Evolutionary conservation across 179 eudicot species (phyloP).

Genomic region (Gypsophila paniculata): DNA sequence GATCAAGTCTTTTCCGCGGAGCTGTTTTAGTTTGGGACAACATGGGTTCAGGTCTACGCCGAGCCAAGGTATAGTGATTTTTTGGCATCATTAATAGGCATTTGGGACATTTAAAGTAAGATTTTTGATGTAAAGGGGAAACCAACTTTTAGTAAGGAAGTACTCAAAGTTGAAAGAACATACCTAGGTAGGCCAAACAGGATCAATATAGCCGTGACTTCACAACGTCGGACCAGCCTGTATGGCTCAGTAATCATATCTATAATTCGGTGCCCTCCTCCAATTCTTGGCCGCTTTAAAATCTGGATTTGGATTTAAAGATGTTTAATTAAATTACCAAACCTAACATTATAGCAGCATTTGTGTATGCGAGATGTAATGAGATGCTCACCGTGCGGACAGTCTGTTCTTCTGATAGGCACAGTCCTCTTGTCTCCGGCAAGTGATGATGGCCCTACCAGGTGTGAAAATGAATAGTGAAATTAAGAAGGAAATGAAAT

Average conservation of each 20-base stretch:
- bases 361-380: neutral
- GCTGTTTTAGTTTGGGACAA: neutral
- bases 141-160: neutral
- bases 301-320: constrained; percentile 42
- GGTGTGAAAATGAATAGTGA: constrained; percentile 1
- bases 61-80: neutral
- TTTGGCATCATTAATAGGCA: neutral
- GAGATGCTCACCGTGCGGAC: constrained; percentile 60
- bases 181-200: constrained; percentile 96
- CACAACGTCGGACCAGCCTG: constrained; percentile 70
- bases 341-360: neutral
- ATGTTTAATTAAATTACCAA: neutral
- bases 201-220: constrained; percentile 92
- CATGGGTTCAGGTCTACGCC: neutral
- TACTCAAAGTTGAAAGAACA: constrained; percentile 1
- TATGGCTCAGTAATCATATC: constrained; percentile 89
- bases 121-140: neutral
- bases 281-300: constrained; percentile 73
- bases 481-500: neutral
- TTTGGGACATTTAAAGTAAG: neutral
- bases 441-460: constrained; percentile 94
- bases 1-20: neutral
- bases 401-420: constrained; percentile 97
- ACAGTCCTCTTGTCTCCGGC: constrained; percentile 98
- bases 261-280: constrained; percentile 64